Percentiles rank a stretch among this genome's conserved stretches.
These are phyloP conservation scores for Lathyrus tuberosus DNA, from an alignment of 306 rosid genomes.

Conservation along the genomic window DNA sequence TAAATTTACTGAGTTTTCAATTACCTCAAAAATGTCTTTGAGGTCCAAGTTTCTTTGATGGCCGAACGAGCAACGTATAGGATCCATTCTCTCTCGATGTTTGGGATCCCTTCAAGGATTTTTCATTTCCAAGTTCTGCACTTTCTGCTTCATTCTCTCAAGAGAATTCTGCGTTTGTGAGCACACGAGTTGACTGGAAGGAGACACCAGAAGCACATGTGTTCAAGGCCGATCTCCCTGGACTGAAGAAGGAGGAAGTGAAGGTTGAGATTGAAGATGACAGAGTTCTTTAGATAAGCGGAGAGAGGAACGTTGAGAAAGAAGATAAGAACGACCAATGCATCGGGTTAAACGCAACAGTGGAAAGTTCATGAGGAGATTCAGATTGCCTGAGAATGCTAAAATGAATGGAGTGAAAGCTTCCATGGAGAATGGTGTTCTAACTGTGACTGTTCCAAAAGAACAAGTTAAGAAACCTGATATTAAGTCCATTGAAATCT, in stretches of 20 bases:
- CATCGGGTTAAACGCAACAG: too few species aligned
- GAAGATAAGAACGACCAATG: too few species aligned
- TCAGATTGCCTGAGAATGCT: too few species aligned
- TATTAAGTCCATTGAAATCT: constrained; percentile 34
- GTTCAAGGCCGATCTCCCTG: background rate
- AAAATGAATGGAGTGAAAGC: too few species aligned
- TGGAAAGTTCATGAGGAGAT: too few species aligned
- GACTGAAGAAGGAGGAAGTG: background rate
- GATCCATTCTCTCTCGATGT: background rate
- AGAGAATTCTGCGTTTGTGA: constrained; percentile 38
- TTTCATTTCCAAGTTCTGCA: background rate
- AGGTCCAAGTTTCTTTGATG: constrained; percentile 36
- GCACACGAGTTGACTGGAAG: background rate
- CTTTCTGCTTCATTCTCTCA: constrained; percentile 25
- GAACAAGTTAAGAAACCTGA: background rate
- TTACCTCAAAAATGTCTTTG: constrained; percentile 37
- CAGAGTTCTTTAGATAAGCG: too few species aligned
- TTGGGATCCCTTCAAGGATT: background rate
- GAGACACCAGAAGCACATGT: background rate
- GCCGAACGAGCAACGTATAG: background rate
- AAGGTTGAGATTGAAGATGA: constrained; percentile 30
- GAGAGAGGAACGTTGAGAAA: too few species aligned
- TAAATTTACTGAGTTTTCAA: background rate
- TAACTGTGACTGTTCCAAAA: too few species aligned
- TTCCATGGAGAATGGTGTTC: too few species aligned